A percentile compares a stretch with the other conserved stretches of the same genome.
Conservation (phyloP, 306 rosid genomes). For the Vigna radiata region DNA sequence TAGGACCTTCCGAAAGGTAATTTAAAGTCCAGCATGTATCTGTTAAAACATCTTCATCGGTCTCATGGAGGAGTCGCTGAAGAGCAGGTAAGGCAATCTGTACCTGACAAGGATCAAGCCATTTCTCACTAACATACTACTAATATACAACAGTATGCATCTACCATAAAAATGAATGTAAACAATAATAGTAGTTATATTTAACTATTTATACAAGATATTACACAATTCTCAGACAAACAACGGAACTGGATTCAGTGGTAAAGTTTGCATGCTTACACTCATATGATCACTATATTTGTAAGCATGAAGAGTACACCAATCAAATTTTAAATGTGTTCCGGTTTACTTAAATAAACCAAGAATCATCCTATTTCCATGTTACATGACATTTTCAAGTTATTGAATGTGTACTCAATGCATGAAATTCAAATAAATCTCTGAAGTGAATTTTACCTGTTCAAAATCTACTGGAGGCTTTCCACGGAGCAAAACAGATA, state of each 20-base stretch:
- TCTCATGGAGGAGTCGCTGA: constrained; percentile 54
- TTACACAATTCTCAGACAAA: too few relatives aligned
- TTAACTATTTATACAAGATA: too few relatives aligned
- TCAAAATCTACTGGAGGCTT: constrained; percentile 65
- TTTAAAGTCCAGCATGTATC: constrained; percentile 78
- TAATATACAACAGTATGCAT: neutral
- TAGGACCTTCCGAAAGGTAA: constrained; percentile 68
- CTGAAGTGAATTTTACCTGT: constrained; percentile 41
- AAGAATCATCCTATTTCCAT: too few relatives aligned
- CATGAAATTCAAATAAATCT: neutral
- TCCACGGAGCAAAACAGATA: constrained; percentile 72
- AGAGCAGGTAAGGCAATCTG: constrained; percentile 68
- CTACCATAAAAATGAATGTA: neutral
- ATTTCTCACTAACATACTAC: neutral
- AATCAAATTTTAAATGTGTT: too few relatives aligned
- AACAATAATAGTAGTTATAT: neutral
- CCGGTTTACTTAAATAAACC: too few relatives aligned
- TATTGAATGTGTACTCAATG: neutral
- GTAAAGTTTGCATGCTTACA: too few relatives aligned
- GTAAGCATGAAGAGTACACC: too few relatives aligned
- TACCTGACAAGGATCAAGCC: constrained; percentile 56
- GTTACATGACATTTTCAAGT: too few relatives aligned
- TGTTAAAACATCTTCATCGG: constrained; percentile 68
- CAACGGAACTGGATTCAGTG: too few relatives aligned
- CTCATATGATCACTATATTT: too few relatives aligned